A percentile compares a stretch with the other conserved stretches of the same genome.
Conservation (phyloP, 1,139 yeast species). For the Taiozyma sp. region DNA sequence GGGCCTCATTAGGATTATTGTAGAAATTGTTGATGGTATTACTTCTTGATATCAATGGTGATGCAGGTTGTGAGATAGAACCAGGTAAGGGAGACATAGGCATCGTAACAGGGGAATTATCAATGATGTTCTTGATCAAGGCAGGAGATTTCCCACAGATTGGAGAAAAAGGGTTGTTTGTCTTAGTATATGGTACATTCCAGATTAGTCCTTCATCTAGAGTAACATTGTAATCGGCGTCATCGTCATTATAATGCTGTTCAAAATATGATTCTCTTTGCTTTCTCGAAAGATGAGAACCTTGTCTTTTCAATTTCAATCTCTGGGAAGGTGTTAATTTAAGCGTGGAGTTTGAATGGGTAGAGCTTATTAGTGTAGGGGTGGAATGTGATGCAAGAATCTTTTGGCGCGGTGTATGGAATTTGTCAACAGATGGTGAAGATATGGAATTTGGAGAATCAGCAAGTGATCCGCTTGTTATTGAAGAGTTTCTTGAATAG, state of each 20-base stretch:
- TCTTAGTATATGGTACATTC: constrained; percentile 42
- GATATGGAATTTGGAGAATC: constrained; percentile 7
- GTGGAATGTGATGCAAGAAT: constrained; percentile 6
- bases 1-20: constrained; percentile 23
- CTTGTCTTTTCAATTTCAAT: constrained; percentile 31
- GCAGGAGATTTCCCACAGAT: constrained; percentile 20
- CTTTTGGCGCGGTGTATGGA: background rate
- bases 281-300: constrained; percentile 22
- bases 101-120: constrained; percentile 21
- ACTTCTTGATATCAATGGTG: constrained; percentile 2
- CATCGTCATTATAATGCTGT: constrained; percentile 26
- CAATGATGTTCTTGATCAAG: constrained; percentile 17
- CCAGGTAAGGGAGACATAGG: constrained; percentile 37
- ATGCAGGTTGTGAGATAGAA: constrained; percentile 6
- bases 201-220: constrained; percentile 35
- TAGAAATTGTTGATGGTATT: constrained; percentile 10
- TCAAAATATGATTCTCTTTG: constrained; percentile 35
- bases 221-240: constrained; percentile 10
- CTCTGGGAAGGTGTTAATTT: constrained; percentile 34
- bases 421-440: background rate
- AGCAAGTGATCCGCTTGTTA: constrained; percentile 19
- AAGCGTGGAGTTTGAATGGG: constrained; percentile 11
- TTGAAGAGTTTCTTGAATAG: constrained; percentile 22
- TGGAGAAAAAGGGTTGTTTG: constrained; percentile 20
- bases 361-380: background rate